phyloP scores from a whole-genome alignment of 768 basidiomycete genomes.

The Hemileccinum rubropunctum region DNA sequence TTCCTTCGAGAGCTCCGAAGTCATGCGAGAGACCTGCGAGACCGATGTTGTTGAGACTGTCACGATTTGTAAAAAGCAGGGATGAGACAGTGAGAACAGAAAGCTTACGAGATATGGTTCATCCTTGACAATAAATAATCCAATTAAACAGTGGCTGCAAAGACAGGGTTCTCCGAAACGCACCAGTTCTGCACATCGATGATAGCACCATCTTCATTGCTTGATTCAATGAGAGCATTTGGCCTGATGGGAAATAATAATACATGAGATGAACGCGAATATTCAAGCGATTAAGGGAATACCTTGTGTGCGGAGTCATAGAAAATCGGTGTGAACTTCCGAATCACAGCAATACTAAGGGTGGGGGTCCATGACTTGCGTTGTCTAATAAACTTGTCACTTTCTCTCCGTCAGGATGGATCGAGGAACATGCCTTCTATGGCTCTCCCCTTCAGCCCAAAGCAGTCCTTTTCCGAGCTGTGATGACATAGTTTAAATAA shows the following conservation, averaged over 20 bases:
- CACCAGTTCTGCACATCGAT: slow-evolving; percentile 39
- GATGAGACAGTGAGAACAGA: neutral
- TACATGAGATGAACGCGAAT: neutral
- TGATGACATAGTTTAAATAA: neutral
- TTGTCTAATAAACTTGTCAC: slow-evolving; percentile 13
- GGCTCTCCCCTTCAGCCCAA: slow-evolving; percentile 39
- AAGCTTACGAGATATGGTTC: slow-evolving; percentile 33
- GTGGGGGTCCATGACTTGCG: slow-evolving; percentile 28
- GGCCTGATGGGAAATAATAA: slow-evolving; percentile 13
- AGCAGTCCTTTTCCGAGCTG: slow-evolving; percentile 31
- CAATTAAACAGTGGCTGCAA: neutral
- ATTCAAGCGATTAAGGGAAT: neutral
- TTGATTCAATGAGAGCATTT: slow-evolving; percentile 26
- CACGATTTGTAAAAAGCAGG: neutral
- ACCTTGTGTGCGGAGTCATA: slow-evolving; percentile 30
- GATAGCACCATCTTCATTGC: slow-evolving; percentile 18
- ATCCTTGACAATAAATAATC: slow-evolving; percentile 18
- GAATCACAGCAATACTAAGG: slow-evolving; percentile 24
- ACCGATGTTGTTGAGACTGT: slow-evolving; percentile 54
- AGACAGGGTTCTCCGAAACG: neutral
- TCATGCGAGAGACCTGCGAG: slow-evolving; percentile 62
- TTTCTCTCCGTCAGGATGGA: neutral
- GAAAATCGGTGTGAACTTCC: slow-evolving; percentile 22
- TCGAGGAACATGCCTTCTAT: slow-evolving; percentile 33
- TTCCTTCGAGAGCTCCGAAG: slow-evolving; percentile 53